Evolutionary conservation across 805 yeast genomes (phyloP).

Genomic region (Pichia rugopelliculosa): DNA sequence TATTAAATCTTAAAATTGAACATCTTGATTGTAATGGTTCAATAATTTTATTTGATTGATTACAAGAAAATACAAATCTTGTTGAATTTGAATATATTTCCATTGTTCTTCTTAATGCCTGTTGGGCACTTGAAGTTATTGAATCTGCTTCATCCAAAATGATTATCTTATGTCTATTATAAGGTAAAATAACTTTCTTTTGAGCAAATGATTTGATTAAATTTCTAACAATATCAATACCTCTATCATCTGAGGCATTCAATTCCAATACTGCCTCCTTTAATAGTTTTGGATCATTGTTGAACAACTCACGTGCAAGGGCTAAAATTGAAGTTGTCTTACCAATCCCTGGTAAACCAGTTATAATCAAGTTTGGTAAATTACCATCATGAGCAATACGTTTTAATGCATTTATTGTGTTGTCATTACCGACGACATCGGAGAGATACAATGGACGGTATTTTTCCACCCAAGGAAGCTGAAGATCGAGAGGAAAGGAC

Average conservation of each 20-base stretch:
- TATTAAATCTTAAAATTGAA: conserved; percentile 82
- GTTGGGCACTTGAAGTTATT: conserved; percentile 95
- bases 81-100: conserved; percentile 93
- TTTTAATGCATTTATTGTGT: conserved; percentile 75
- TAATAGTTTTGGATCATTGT: conserved; percentile 34
- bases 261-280: conserved; percentile 83
- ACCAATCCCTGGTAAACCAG: conserved; percentile 97
- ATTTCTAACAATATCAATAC: conserved; percentile 92
- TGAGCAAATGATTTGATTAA: conserved; percentile 95
- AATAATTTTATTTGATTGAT: conserved; percentile 87
- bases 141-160: conserved; percentile 96
- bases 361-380: conserved; percentile 92
- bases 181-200: conserved; percentile 78
- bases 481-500: conserved; percentile 26
- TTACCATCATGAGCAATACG: conserved; percentile 89
- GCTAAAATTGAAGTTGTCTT: conserved; percentile 93
- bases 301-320: conserved; percentile 77
- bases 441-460: conserved; percentile 74
- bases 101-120: conserved; percentile 92
- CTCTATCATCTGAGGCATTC: conserved; percentile 96
- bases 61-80: conserved; percentile 97
- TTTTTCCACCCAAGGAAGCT: conserved; percentile 71
- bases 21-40: conserved; percentile 96
- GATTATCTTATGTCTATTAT: conserved; percentile 86
- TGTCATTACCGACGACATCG: conserved; percentile 91